Conservation (phyloP, 371 early-diverging fungal species). For the Mortierella sp. region DNA sequence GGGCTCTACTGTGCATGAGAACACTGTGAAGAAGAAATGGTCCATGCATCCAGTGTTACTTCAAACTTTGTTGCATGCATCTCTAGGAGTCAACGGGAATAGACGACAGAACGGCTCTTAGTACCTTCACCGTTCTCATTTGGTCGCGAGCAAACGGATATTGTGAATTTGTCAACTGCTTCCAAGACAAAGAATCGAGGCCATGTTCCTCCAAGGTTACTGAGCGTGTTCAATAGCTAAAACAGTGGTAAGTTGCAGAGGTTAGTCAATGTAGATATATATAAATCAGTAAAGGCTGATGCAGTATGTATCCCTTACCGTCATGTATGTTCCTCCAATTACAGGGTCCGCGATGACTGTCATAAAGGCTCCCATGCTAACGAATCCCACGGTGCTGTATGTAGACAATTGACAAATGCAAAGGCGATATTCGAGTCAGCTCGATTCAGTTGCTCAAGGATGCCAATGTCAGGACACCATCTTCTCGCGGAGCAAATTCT, state of each 20-base stretch:
- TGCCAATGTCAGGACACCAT: neutral
- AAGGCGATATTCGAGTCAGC: neutral
- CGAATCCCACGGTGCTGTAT: conserved; percentile 93
- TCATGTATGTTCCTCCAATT: conserved; percentile 98
- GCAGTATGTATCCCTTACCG: conserved; percentile 59
- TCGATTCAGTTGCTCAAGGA: no score
- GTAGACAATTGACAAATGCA: neutral
- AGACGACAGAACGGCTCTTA: conserved; percentile 1
- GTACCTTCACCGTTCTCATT: conserved; percentile 57
- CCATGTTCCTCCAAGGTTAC: conserved; percentile 98
- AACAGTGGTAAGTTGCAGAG: neutral
- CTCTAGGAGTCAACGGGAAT: conserved; percentile 1
- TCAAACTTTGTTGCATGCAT: neutral
- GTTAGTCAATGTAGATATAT: neutral
- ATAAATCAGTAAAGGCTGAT: neutral
- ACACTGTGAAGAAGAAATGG: conserved; percentile 19
- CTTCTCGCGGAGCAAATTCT: conserved; percentile 17
- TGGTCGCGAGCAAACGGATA: conserved; percentile 69
- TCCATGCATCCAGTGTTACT: no score
- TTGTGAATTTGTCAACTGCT: conserved; percentile 91
- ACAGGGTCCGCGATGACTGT: conserved; percentile 94
- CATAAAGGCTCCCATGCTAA: conserved; percentile 94
- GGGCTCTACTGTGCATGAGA: conserved; percentile 71
- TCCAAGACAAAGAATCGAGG: conserved; percentile 94
- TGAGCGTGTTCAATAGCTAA: conserved; percentile 90